A percentile compares a stretch with the other conserved stretches of the same genome.
Evolutionary conservation across 2,329 filamentous ascomycete species (phyloP).

Genomic region (Aspergillus brunneoviolaceus): DNA sequence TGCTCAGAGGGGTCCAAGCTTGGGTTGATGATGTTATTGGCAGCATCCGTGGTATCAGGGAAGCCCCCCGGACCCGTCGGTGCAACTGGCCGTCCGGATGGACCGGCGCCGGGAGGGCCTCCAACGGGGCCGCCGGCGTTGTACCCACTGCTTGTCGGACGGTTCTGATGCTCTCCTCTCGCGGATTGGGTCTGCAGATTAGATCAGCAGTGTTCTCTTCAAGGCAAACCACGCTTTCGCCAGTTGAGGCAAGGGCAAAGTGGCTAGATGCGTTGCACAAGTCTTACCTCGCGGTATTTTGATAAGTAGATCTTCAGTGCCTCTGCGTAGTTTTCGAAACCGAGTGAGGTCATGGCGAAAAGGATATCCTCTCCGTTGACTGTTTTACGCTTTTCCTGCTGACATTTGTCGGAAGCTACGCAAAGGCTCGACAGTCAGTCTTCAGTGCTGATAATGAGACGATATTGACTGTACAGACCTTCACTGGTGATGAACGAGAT

Average conservation of each 20-base stretch:
- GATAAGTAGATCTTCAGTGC: constrained; percentile 97
- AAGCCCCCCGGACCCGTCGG: constrained; percentile 34
- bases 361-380: constrained; percentile 98
- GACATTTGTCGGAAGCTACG: constrained; percentile 90
- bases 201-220: constrained; percentile 28
- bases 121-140: constrained; percentile 41
- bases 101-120: constrained; percentile 30
- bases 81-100: constrained; percentile 32
- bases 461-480: constrained; percentile 59
- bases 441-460: not conserved
- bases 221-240: constrained; percentile 1
- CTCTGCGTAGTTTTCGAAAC: constrained; percentile 98
- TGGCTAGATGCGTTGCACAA: constrained; percentile 23
- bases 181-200: constrained; percentile 73
- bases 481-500: constrained; percentile 99
- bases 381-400: constrained; percentile 98
- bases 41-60: constrained; percentile 42
- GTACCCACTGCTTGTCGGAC: constrained; percentile 53
- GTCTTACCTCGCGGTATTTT: constrained; percentile 93
- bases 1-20: constrained; percentile 47
- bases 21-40: constrained; percentile 47
- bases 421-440: not conserved
- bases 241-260: constrained; percentile 32
- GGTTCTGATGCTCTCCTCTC: constrained; percentile 64
- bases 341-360: constrained; percentile 97